Conservation (phyloP, 2,329 filamentous ascomycete genomes). For the Pseudocercospora fijiensis region DNA sequence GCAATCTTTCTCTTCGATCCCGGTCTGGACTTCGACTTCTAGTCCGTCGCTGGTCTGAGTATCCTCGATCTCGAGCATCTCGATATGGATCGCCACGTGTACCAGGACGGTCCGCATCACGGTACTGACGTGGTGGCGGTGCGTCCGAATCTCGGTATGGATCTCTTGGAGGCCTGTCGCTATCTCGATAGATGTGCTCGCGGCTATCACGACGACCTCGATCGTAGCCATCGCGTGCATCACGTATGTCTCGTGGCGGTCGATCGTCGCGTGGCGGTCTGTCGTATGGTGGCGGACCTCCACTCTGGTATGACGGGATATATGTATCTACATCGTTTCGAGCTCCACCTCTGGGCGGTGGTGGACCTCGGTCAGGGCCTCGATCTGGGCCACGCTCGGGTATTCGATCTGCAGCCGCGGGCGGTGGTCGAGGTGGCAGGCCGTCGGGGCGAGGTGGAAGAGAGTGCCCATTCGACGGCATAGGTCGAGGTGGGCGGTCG, state of each 20-base stretch:
- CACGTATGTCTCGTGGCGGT: conserved; percentile 21
- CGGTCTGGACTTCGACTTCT: conserved; percentile 35
- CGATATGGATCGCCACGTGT: conserved; percentile 24
- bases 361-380: conserved; percentile 22
- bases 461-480: conserved; percentile 35
- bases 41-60: conserved; percentile 33
- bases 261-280: conserved; percentile 9
- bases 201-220: conserved; percentile 27
- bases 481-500: conserved; percentile 16
- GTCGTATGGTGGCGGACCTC: conserved; percentile 23
- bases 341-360: conserved; percentile 17
- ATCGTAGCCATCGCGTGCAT: conserved; percentile 25
- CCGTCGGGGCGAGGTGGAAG: conserved; percentile 27
- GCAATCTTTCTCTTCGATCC: conserved; percentile 35
- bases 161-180: conserved; percentile 15
- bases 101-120: conserved; percentile 23
- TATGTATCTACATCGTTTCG: conserved; percentile 44
- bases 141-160: conserved; percentile 30
- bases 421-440: conserved; percentile 29
- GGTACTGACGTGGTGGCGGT: conserved; percentile 25
- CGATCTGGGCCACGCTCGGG: conserved; percentile 16
- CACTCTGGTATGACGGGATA: conserved; percentile 44
- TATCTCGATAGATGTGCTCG: conserved; percentile 20
- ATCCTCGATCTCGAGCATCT: conserved; percentile 25
- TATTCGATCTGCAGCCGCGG: conserved; percentile 20